Base-by-base conservation (phyloP, 2,329 filamentous ascomycete species). In the Coniella lustricola region DNA sequence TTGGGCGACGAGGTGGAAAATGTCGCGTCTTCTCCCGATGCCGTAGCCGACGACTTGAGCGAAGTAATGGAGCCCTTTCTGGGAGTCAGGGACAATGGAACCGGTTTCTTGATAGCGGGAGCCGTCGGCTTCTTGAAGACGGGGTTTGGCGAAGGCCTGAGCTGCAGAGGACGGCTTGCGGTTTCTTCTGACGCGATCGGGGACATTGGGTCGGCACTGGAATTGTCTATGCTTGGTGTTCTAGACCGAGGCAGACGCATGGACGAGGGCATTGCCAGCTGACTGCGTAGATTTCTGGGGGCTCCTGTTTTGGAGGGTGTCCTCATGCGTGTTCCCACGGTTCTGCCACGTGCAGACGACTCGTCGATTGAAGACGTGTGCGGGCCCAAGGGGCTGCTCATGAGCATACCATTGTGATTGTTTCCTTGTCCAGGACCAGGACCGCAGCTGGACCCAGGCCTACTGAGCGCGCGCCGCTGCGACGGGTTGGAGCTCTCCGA, bases 401-500 rank as follows among this genome's bases (percentile, higher is more conserved):
- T 63, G 54, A 59, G 65, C 53, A 5, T 5, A 29, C 25, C 25
- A 29, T 29, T 29, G 25, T 29, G 5, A 10, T 68, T n/a, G n/a
- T n/a, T n/a, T n/a, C n/a, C n/a, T n/a, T n/a, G n/a, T n/a, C n/a
- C n/a, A n/a, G n/a, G 77, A 56, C 62, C 69, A 56, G 62, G 73
- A 52, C 67, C 79, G 31, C 69, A 71, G 57, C 73, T 77, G 3
- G 79, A 81, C 2, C 75, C 74, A 7, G 74, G 78, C 18, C 78
- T 72, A 57, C 74, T 79, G 4, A 68, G 67, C 13, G 52, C 49
- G 33, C 72, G 73, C 25, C 72, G 71, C 18, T 75, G 75, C 0
- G 68, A 68, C 22, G 68, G 69, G 65, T 60, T 76, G 63, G 74
- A 85, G 56, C 60, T 76, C 68, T 70, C 86, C 67, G 64, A 82